Conservation (phyloP, 2,329 filamentous ascomycete species). For the Colletotrichum godetiae region DNA sequence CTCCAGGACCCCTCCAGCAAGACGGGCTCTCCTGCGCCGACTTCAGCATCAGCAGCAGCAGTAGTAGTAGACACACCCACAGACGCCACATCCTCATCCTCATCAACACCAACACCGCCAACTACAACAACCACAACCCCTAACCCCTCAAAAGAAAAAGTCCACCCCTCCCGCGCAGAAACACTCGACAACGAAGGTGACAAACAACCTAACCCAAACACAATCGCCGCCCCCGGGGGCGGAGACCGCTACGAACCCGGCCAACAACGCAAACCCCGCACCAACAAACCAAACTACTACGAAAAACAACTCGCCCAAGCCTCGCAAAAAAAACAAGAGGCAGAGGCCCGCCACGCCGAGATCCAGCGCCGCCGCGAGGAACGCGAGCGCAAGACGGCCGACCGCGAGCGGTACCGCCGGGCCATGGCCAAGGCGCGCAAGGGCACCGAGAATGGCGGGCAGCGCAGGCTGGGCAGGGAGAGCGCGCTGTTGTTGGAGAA, state of each 20-base stretch:
- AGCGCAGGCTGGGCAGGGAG: slow-evolving; percentile 84
- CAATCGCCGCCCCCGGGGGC: slow-evolving; percentile 22
- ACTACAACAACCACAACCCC: slow-evolving; percentile 1
- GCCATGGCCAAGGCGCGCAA: slow-evolving; percentile 81
- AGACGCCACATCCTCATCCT: not conserved
- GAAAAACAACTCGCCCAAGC: slow-evolving; percentile 70
- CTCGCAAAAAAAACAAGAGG: slow-evolving; percentile 54
- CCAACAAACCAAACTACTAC: slow-evolving; percentile 65
- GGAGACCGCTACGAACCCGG: slow-evolving; percentile 35
- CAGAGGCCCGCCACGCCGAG: slow-evolving; percentile 56
- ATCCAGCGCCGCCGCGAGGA: slow-evolving; percentile 66
- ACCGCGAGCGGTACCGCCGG: slow-evolving; percentile 72
- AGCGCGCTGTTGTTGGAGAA: slow-evolving; percentile 82
- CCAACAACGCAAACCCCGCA: slow-evolving; percentile 37
- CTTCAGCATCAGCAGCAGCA: slow-evolving; percentile 3
- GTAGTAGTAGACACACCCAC: slow-evolving; percentile 17
- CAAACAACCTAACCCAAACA: slow-evolving; percentile 34
- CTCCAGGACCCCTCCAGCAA: slow-evolving; percentile 35
- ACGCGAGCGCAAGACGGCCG: slow-evolving; percentile 72
- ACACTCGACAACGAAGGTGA: slow-evolving; percentile 47
- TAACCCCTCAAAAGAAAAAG: slow-evolving; percentile 37
- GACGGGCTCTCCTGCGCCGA: slow-evolving; percentile 45
- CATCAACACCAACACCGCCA: slow-evolving; percentile 5
- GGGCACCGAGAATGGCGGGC: slow-evolving; percentile 69
- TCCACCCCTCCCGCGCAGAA: slow-evolving; percentile 56